Evolutionary conservation across 768 basidiomycete species (phyloP).

Genomic region (Peribolospora baueri): DNA sequence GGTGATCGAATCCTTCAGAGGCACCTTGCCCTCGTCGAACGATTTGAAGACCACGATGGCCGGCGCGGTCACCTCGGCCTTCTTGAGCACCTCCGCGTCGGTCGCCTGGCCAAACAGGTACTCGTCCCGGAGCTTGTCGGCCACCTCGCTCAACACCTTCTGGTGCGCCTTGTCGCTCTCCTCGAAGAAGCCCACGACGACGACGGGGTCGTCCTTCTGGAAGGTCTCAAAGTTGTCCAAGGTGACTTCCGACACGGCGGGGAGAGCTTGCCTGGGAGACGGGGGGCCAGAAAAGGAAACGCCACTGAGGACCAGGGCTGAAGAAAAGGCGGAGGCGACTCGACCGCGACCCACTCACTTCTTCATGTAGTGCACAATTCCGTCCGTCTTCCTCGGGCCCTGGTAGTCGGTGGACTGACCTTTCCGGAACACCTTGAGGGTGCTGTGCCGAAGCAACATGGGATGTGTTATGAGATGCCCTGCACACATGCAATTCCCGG

Average conservation of each 20-base stretch:
- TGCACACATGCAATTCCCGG: neutral
- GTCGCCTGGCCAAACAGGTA: conserved; percentile 75
- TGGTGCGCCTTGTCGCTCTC: conserved; percentile 29
- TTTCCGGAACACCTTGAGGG: conserved; percentile 72
- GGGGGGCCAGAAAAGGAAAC: too few species aligned
- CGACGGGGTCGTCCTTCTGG: conserved; percentile 66
- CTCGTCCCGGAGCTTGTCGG: conserved; percentile 70
- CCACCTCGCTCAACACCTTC: conserved; percentile 42
- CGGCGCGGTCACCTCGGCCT: conserved; percentile 52
- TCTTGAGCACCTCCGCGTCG: conserved; percentile 41
- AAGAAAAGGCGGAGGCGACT: conserved; percentile 5
- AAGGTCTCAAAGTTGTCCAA: conserved; percentile 56
- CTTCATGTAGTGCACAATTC: conserved; percentile 86
- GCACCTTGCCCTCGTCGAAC: conserved; percentile 54
- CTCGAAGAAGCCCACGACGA: conserved; percentile 59
- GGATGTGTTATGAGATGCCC: neutral
- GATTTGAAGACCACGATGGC: conserved; percentile 72
- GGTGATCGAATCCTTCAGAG: conserved; percentile 6
- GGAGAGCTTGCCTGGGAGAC: conserved; percentile 51
- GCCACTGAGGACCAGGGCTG: too few species aligned
- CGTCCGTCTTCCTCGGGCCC: conserved; percentile 81
- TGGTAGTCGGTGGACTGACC: conserved; percentile 56
- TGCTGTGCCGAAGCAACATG: conserved; percentile 24
- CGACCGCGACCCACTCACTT: conserved; percentile 35
- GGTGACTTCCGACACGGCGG: conserved; percentile 68